phyloP scores from a whole-genome alignment of 805 yeast species.

The Maudiozyma barnettii region DNA sequence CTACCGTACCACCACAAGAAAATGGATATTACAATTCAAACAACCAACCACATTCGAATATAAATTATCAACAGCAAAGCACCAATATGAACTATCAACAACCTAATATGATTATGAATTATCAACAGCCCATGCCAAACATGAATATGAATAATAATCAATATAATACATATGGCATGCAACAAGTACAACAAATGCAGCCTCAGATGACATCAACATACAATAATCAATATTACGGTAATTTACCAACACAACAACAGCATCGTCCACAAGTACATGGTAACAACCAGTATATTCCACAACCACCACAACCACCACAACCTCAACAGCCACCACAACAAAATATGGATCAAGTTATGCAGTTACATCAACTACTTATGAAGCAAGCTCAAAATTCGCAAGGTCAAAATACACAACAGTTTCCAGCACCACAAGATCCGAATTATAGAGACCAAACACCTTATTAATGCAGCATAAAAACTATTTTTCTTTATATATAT shows the following conservation, averaged over 20 bases:
- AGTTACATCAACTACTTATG: constrained; percentile 19
- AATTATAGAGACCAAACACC: background rate
- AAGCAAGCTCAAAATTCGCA: constrained; percentile 9
- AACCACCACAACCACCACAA: constrained; percentile 10
- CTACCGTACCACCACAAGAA: no score
- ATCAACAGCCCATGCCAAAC: background rate
- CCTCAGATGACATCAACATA: background rate
- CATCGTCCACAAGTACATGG: background rate
- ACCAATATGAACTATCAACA: constrained; percentile 1
- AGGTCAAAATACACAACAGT: constrained; percentile 1
- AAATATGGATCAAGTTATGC: constrained; percentile 17
- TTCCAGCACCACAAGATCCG: constrained; percentile 6
- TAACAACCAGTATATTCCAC: constrained; percentile 2
- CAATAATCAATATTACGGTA: background rate
- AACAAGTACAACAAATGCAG: background rate
- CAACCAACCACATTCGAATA: background rate
- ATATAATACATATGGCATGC: background rate
- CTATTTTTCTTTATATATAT: no score
- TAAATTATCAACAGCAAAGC: background rate
- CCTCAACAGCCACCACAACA: constrained; percentile 10
- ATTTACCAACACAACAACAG: background rate
- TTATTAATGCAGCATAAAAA: background rate
- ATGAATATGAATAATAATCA: no score
- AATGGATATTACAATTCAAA: no score
- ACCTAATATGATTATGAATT: background rate